Conservation (phyloP, 495 filamentous ascomycete species). For the Rostrohypoxylon terebratum region DNA sequence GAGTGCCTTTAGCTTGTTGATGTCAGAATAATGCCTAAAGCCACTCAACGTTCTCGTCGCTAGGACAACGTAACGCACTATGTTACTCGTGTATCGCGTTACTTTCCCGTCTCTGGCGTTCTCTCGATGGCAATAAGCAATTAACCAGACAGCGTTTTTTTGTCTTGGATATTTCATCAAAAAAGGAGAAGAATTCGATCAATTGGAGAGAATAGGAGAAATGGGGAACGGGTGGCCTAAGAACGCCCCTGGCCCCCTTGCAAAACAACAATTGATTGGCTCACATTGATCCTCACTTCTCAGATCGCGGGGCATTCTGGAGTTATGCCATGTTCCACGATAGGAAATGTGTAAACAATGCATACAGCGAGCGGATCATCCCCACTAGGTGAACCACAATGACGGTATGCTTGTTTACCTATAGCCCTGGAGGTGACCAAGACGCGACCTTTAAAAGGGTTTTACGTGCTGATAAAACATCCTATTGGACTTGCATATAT, state of each 20-base stretch:
- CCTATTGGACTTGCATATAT: slow-evolving; percentile 34
- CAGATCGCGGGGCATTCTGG: slow-evolving; percentile 32
- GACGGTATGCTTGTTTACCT: slow-evolving; percentile 31
- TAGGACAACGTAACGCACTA: neutral
- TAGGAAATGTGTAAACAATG: slow-evolving; percentile 46
- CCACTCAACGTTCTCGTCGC: neutral
- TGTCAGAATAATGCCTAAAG: neutral
- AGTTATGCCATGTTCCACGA: slow-evolving; percentile 27
- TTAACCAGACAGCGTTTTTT: neutral
- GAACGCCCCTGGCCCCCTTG: slow-evolving; percentile 11
- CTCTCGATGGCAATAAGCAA: neutral
- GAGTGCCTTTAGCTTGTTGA: neutral
- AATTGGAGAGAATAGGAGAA: slow-evolving; percentile 17
- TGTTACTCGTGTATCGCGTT: neutral
- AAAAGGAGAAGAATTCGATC: neutral
- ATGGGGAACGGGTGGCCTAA: slow-evolving; percentile 20
- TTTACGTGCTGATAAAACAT: slow-evolving; percentile 34
- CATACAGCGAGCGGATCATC: slow-evolving; percentile 11
- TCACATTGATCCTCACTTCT: neutral
- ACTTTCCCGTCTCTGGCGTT: neutral
- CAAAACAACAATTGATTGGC: slow-evolving; percentile 27
- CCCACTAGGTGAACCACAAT: slow-evolving; percentile 22
- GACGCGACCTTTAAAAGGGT: slow-evolving; percentile 41
- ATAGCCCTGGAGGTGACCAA: slow-evolving; percentile 27
- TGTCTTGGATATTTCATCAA: too few species aligned